These are phyloP conservation scores for Hyphopichia pseudoburtonii DNA, from an alignment of 1,139 yeast species.

Conservation along the genomic window DNA sequence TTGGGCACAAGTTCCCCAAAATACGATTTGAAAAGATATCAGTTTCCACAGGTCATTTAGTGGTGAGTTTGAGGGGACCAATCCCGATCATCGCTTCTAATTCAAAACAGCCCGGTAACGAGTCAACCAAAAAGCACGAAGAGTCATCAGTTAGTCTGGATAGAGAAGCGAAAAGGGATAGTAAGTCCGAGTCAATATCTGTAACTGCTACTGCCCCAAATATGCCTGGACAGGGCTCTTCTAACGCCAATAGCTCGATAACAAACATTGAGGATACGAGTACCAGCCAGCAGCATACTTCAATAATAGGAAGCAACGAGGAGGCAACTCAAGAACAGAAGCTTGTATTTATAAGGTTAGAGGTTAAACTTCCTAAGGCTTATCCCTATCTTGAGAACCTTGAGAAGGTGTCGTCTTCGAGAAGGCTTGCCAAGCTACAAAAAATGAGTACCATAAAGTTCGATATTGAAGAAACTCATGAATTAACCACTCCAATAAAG, in stretches of 20 bases:
- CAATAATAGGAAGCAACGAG: constrained; percentile 6
- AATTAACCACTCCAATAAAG: constrained; percentile 48
- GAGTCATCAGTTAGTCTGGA: neutral
- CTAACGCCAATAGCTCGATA: constrained; percentile 2
- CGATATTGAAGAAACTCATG: constrained; percentile 76
- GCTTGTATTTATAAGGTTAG: constrained; percentile 68
- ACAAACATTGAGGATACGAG: constrained; percentile 1
- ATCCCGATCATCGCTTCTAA: constrained; percentile 33
- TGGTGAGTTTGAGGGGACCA: constrained; percentile 79
- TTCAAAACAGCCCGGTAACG: neutral
- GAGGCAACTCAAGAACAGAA: constrained; percentile 40
- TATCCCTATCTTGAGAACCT: constrained; percentile 63
- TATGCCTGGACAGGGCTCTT: neutral
- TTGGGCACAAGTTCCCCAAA: constrained; percentile 89
- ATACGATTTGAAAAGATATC: constrained; percentile 83
- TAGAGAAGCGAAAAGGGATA: constrained; percentile 1
- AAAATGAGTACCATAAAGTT: constrained; percentile 40
- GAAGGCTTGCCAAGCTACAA: constrained; percentile 21
- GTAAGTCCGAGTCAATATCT: constrained; percentile 6
- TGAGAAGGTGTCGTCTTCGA: constrained; percentile 29
- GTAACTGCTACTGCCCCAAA: constrained; percentile 2
- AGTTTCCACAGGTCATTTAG: constrained; percentile 79
- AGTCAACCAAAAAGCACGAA: neutral
- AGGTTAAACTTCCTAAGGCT: constrained; percentile 62
- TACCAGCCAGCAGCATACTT: constrained; percentile 3